Conservation (phyloP, 2,329 filamentous ascomycete species). For the Didymella sp. region DNA sequence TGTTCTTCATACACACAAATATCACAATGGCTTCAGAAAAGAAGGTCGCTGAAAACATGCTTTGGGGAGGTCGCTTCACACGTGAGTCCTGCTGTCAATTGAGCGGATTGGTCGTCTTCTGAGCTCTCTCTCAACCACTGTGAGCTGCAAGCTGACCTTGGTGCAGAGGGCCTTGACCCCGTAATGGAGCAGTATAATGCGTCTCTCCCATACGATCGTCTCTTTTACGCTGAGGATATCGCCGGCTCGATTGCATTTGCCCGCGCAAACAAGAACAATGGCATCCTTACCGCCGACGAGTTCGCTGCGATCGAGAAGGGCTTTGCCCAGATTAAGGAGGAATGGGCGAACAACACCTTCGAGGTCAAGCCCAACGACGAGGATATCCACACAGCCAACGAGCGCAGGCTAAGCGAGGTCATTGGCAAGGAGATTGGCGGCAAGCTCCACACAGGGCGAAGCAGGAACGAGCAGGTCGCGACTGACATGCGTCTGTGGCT, state of each 20-base stretch:
- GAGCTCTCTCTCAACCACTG: background rate
- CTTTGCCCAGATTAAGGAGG: slow-evolving; percentile 64
- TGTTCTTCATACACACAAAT: background rate
- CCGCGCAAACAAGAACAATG: slow-evolving; percentile 75
- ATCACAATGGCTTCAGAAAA: slow-evolving; percentile 44
- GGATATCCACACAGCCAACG: slow-evolving; percentile 64
- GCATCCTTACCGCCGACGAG: slow-evolving; percentile 75
- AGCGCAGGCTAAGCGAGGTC: slow-evolving; percentile 71
- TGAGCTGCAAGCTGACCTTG: slow-evolving; percentile 21
- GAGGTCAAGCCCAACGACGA: slow-evolving; percentile 59
- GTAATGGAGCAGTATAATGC: slow-evolving; percentile 88
- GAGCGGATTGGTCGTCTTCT: background rate
- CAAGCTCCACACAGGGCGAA: slow-evolving; percentile 87
- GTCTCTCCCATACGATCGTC: slow-evolving; percentile 78
- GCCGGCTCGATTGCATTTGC: slow-evolving; percentile 82
- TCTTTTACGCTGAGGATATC: slow-evolving; percentile 82
- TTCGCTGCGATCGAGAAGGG: slow-evolving; percentile 77
- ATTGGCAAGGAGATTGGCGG: slow-evolving; percentile 85
- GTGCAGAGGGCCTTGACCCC: slow-evolving; percentile 76
- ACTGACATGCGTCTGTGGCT: slow-evolving; percentile 93
- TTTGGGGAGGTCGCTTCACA: slow-evolving; percentile 50
- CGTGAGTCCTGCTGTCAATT: slow-evolving; percentile 24
- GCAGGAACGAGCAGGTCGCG: slow-evolving; percentile 88
- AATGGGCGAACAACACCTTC: slow-evolving; percentile 57
- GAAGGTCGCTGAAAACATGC: slow-evolving; percentile 50